Base-by-base conservation (phyloP, 768 basidiomycete species). In the Leccinum ochraceum region DNA sequence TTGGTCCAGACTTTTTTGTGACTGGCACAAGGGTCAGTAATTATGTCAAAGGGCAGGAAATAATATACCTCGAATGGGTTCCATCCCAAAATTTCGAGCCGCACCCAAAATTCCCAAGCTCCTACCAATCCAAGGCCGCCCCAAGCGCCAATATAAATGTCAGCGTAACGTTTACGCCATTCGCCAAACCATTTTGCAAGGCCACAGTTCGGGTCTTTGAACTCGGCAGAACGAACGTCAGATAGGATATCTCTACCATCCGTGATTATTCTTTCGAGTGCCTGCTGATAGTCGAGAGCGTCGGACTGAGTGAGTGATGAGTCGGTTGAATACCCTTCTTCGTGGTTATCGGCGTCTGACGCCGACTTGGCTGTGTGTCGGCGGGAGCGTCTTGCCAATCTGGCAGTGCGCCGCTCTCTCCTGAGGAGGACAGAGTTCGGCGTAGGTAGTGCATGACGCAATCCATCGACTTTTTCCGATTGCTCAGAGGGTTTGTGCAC, bases 41-140 rank as follows among this genome's bases (percentile, higher is more conserved):
- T 5, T 20, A 22, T 28, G 42, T 34, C 39, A 36, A 34, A 57
- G 39, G 36, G 26, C 20, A 50, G 42, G 26, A 54, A 39, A 1
- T 17, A 42, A 76, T 81, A 63, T 68, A 90, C 94, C 77, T 90
- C 83, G 24, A 95, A 79, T 51, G 90, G 92, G 71, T 94, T 86
- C 95, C 95, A 97, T 4, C 88, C 90, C 11, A 93, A 76, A 63
- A 88, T 81, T 76, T 98, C 95, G 59, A 94, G 77, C 58, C 94
- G 80, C n/a, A 86, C 86, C 92, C 93, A 95, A 72, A 95, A 96
- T 73, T 95, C 94, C 94, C 94, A 96, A 53, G 92, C 91, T 54
- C 87, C 87, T 1, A 95, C 86, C 48, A 94, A 81, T 1, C 89
- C 93, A 57, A 95, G 77, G 4, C 94, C 92, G 52, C 95, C 95